Conservation (phyloP, 2,329 filamentous ascomycete species). For the Diplodia sapinea region DNA sequence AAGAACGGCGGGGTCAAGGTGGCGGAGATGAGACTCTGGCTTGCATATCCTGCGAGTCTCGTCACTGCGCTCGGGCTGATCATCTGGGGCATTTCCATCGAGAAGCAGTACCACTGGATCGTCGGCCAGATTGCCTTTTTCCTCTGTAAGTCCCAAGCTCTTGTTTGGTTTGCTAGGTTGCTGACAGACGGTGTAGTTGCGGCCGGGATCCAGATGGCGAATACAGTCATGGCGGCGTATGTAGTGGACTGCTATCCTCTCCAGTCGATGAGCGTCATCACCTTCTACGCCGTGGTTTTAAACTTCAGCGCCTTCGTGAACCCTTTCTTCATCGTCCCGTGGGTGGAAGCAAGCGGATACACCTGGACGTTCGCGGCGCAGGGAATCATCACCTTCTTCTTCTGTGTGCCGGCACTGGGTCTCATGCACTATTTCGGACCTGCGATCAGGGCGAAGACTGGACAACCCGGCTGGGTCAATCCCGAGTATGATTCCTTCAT, state of each 20-base stretch:
- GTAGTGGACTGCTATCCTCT: slow-evolving; percentile 63
- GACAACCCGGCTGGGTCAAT: slow-evolving; percentile 35
- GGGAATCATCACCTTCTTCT: slow-evolving; percentile 40
- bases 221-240: slow-evolving; percentile 60
- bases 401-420: slow-evolving; percentile 36
- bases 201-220: slow-evolving; percentile 63
- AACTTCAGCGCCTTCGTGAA: slow-evolving; percentile 49
- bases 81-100: slow-evolving; percentile 62
- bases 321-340: slow-evolving; percentile 41
- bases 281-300: slow-evolving; percentile 37
- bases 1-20: slow-evolving; percentile 52
- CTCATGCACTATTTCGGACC: slow-evolving; percentile 38
- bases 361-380: slow-evolving; percentile 42
- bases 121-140: slow-evolving; percentile 63
- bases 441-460: slow-evolving; percentile 33
- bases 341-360: slow-evolving; percentile 37
- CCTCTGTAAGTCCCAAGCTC: slow-evolving; percentile 52
- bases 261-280: slow-evolving; percentile 53
- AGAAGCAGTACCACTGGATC: slow-evolving; percentile 62
- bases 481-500: slow-evolving; percentile 33
- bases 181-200: slow-evolving; percentile 48
- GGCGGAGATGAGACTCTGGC: slow-evolving; percentile 63
- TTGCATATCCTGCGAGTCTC: slow-evolving; percentile 60
- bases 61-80: slow-evolving; percentile 58
- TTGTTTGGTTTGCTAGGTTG: not conserved